phyloP scores from a whole-genome alignment of 495 filamentous ascomycete genomes.

The Neurospora cerealis region DNA sequence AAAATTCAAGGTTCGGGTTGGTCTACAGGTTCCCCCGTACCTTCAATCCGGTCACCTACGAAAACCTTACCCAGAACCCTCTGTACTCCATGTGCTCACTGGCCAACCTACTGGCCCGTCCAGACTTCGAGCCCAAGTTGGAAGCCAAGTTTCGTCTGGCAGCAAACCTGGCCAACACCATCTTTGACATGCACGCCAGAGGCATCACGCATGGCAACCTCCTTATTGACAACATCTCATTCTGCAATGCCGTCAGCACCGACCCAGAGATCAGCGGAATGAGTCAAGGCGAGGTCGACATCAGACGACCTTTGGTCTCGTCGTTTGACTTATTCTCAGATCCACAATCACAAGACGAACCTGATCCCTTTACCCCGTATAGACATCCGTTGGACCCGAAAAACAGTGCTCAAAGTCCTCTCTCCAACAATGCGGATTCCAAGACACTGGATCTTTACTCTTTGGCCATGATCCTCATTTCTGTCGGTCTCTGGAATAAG shows the following conservation, averaged over 20 bases:
- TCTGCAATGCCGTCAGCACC: constrained; percentile 48
- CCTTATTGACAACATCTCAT: constrained; percentile 68
- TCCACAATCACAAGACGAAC: constrained; percentile 32
- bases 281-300: constrained; percentile 41
- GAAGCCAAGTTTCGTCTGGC: constrained; percentile 83
- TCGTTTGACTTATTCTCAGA: constrained; percentile 78
- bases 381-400: constrained; percentile 68
- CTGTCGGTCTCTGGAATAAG: constrained; percentile 83
- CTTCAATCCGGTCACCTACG: constrained; percentile 49
- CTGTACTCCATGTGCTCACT: constrained; percentile 40
- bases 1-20: constrained; percentile 66
- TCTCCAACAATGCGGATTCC: constrained; percentile 34
- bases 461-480: constrained; percentile 71
- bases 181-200: constrained; percentile 66
- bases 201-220: constrained; percentile 74
- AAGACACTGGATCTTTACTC: constrained; percentile 75
- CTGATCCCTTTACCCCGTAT: constrained; percentile 48
- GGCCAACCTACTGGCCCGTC: constrained; percentile 37
- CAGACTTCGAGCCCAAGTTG: constrained; percentile 45
- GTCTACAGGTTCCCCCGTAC: constrained; percentile 72
- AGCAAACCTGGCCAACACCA: constrained; percentile 63
- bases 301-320: constrained; percentile 66
- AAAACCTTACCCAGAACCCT: constrained; percentile 36
- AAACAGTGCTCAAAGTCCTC: constrained; percentile 40
- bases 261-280: constrained; percentile 28